These are phyloP conservation scores for Rhynchospora breviuscula DNA, from an alignment of 176 grass and related monocot species.

Conservation along the genomic window DNA sequence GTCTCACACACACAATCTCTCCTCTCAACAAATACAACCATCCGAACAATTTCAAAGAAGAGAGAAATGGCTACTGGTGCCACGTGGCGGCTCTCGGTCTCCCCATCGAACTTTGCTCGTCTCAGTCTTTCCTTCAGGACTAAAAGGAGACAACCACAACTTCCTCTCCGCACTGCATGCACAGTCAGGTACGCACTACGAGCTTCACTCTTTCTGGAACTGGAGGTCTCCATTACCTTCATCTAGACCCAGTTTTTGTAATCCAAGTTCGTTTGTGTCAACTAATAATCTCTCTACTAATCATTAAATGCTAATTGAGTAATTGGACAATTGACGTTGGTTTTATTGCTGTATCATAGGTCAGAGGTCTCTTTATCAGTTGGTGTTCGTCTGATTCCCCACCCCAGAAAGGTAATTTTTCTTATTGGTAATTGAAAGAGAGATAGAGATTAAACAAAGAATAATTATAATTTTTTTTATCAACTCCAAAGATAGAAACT, in stretches of 20 bases:
- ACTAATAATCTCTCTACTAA: not conserved
- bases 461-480: slow-evolving; percentile 1
- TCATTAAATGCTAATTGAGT: not conserved
- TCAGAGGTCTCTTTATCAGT: slow-evolving; percentile 52
- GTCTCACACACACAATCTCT: slow-evolving; percentile 2
- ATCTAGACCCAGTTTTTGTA: not conserved
- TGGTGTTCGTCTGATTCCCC: slow-evolving; percentile 56
- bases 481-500: slow-evolving; percentile 39
- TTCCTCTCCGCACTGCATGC: not conserved
- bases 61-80: not conserved
- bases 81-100: slow-evolving; percentile 19
- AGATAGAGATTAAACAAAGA: not conserved
- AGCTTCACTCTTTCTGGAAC: not conserved
- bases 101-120: not conserved
- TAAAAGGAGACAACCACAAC: not conserved
- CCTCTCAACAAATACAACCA: not conserved
- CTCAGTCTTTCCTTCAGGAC: not conserved
- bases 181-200: not conserved
- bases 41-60: not conserved
- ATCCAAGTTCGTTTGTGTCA: not conserved
- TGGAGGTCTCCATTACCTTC: not conserved
- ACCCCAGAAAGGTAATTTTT: slow-evolving; percentile 60
- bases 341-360: slow-evolving; percentile 30
- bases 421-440: not conserved
- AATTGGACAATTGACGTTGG: not conserved